Evolutionary conservation across 371 early-diverging fungal genomes (phyloP).

Genomic region (Mucor ambiguus): DNA sequence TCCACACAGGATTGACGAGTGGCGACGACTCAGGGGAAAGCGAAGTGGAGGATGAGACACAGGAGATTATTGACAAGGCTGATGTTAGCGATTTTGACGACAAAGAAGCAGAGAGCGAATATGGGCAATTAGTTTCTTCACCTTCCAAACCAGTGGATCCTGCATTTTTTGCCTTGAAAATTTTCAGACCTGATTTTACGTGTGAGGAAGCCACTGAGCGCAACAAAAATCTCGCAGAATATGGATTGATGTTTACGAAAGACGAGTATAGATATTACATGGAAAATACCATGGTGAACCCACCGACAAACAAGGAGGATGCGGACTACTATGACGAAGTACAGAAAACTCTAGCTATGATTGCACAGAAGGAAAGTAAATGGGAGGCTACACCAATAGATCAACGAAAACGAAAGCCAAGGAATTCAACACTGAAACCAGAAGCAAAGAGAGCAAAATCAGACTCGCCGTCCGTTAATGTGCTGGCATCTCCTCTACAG

Average conservation of each 20-base stretch:
- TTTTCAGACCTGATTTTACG: background rate
- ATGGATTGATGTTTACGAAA: background rate
- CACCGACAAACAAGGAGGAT: background rate
- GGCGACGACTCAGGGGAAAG: constrained; percentile 2
- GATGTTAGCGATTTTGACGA: background rate
- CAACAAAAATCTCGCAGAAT: background rate
- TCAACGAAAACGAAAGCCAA: background rate
- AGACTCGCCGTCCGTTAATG: background rate
- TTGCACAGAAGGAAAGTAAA: background rate
- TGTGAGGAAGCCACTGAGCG: background rate
- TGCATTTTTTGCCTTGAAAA: background rate
- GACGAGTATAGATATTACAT: background rate
- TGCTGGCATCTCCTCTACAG: background rate
- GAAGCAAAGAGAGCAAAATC: background rate
- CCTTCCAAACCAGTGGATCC: background rate
- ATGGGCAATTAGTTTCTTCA: background rate
- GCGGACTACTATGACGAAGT: background rate
- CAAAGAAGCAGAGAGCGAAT: background rate
- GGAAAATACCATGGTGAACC: background rate
- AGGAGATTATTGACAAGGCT: background rate
- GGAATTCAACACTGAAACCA: background rate
- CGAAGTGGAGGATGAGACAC: background rate
- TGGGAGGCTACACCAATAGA: background rate
- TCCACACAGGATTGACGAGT: constrained; percentile 1
- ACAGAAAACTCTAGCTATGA: background rate